phyloP scores from a whole-genome alignment of 176 grass and related monocot genomes.

The Musa troglodytarum region DNA sequence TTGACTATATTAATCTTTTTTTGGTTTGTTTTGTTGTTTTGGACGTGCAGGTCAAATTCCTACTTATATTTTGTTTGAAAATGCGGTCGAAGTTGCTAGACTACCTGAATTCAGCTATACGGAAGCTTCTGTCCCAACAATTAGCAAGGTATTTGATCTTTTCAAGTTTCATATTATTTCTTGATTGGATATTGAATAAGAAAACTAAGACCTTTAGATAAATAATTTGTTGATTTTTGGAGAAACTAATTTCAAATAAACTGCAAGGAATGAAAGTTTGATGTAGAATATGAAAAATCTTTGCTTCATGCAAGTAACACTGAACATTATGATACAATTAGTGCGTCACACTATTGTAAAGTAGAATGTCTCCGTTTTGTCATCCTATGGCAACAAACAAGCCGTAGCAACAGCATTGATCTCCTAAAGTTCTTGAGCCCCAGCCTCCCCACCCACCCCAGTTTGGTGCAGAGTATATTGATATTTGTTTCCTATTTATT shows the following conservation, averaged over 20 bases:
- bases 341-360: too few species aligned
- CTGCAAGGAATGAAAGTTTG: background rate
- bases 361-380: background rate
- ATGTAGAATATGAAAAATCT: background rate
- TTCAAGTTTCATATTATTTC: background rate
- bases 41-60: constrained; percentile 66
- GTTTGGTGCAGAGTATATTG: background rate
- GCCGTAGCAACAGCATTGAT: too few species aligned
- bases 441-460: too few species aligned
- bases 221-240: background rate
- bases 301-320: background rate
- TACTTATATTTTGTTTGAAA: constrained; percentile 92
- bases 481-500: constrained; percentile 18
- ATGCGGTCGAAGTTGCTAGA: constrained; percentile 58
- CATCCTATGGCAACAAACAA: background rate
- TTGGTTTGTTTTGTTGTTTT: constrained; percentile 17
- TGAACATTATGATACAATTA: background rate
- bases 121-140: constrained; percentile 56
- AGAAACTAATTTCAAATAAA: background rate
- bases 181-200: background rate
- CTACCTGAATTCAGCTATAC: constrained; percentile 63
- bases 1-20: background rate
- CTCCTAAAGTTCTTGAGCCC: background rate
- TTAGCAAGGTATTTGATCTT: constrained; percentile 47
- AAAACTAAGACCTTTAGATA: background rate